phyloP scores from a whole-genome alignment of 2,329 filamentous ascomycete species.

The Purpureocillium lavendulum region DNA sequence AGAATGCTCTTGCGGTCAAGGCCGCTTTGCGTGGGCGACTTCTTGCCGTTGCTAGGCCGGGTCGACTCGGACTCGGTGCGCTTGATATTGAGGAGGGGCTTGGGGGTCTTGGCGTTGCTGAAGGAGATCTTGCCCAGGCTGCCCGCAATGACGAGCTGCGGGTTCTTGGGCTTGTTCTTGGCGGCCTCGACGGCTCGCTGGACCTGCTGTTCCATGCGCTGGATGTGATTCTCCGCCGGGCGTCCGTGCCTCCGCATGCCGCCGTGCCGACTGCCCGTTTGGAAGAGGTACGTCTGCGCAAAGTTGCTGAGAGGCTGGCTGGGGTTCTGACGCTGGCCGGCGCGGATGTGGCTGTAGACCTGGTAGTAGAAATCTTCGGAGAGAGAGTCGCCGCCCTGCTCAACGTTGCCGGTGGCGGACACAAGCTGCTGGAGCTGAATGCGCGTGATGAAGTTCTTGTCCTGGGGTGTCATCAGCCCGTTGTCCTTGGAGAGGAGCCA shows the following conservation, averaged over 20 bases:
- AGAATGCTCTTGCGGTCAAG: conserved; percentile 77
- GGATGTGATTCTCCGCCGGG: conserved; percentile 92
- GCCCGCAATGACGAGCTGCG: conserved; percentile 91
- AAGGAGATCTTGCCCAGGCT: conserved; percentile 97
- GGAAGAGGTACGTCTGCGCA: conserved; percentile 94
- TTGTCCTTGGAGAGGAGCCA: conserved; percentile 89
- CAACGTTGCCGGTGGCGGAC: conserved; percentile 80
- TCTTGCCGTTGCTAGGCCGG: conserved; percentile 41
- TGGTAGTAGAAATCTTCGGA: conserved; percentile 98
- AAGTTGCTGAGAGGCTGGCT: conserved; percentile 93
- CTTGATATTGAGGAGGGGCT: conserved; percentile 92
- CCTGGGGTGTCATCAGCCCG: conserved; percentile 95
- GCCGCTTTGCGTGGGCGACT: conserved; percentile 30
- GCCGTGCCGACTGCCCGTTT: conserved; percentile 79
- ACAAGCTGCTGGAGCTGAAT: conserved; percentile 97
- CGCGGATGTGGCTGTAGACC: conserved; percentile 89
- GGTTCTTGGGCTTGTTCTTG: conserved; percentile 96
- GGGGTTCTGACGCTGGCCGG: conserved; percentile 80
- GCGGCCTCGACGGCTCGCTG: conserved; percentile 94
- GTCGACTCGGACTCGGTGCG: conserved; percentile 61
- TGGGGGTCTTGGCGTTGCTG: conserved; percentile 96
- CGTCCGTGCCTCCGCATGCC: conserved; percentile 66
- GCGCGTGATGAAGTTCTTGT: conserved; percentile 98
- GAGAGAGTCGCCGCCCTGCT: conserved; percentile 70
- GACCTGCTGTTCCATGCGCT: conserved; percentile 98